A percentile compares a stretch with the other conserved stretches of the same genome.
phyloP scores from a whole-genome alignment of 441 rosid species.

The Aleurites moluccanus region DNA sequence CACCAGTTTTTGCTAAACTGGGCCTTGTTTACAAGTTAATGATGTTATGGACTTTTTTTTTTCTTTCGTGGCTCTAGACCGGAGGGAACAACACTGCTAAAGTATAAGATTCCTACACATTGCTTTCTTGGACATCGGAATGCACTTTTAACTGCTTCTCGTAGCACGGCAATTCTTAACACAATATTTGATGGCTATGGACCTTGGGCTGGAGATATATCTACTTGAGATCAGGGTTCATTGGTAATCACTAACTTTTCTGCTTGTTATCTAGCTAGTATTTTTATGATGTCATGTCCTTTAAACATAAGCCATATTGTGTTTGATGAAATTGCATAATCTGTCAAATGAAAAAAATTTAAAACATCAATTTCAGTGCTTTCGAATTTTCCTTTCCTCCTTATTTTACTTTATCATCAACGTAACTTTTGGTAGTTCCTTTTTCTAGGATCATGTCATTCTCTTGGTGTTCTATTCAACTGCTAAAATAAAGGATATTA shows the following conservation, averaged over 20 bases:
- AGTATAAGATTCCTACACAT: conserved; percentile 91
- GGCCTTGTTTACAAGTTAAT: conserved; percentile 13
- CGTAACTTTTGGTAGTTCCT: neutral
- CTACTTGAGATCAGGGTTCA: conserved; percentile 86
- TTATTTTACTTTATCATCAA: neutral
- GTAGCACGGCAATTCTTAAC: conserved; percentile 94
- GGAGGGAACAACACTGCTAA: conserved; percentile 80
- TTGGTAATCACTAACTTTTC: conserved; percentile 52
- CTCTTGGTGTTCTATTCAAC: neutral
- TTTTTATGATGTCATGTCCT: neutral
- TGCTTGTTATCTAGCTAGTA: neutral
- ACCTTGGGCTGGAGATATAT: conserved; percentile 90
- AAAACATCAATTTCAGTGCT: neutral
- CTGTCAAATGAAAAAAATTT: neutral
- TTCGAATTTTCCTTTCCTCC: neutral
- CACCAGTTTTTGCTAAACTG: neutral
- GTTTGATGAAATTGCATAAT: neutral
- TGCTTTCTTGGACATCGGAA: conserved; percentile 97
- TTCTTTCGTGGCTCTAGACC: conserved; percentile 43
- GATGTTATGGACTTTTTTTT: conserved; percentile 22
- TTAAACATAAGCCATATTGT: neutral
- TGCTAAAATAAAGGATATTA: neutral
- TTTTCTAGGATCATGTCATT: neutral
- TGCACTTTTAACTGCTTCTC: conserved; percentile 95
- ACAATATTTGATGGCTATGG: conserved; percentile 91